These are phyloP conservation scores for Pterula multifida DNA, from an alignment of 1,284 basidiomycete genomes.

Conservation along the genomic window DNA sequence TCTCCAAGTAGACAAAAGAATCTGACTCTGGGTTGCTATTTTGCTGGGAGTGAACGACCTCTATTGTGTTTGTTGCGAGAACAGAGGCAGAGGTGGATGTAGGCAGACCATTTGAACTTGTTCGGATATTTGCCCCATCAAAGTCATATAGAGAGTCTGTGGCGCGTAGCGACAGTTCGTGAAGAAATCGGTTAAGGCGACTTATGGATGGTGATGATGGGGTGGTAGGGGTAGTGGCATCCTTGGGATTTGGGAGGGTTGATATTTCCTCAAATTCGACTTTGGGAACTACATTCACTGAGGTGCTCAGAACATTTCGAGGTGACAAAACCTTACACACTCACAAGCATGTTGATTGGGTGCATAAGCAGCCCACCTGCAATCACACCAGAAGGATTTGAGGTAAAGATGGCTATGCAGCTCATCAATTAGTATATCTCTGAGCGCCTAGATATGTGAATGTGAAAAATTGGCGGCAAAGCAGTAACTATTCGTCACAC, in stretches of 20 bases:
- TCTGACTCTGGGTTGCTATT: slow-evolving; percentile 86
- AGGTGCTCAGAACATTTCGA: slow-evolving; percentile 4
- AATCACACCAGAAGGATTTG: slow-evolving; percentile 93
- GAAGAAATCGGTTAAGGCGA: slow-evolving; percentile 55
- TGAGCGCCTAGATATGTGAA: slow-evolving; percentile 48
- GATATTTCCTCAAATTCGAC: slow-evolving; percentile 40
- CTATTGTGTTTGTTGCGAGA: slow-evolving; percentile 11
- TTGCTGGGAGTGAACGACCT: slow-evolving; percentile 12
- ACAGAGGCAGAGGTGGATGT: slow-evolving; percentile 13
- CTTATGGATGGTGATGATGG: slow-evolving; percentile 27
- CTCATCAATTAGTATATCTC: slow-evolving; percentile 92
- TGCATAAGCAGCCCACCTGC: slow-evolving; percentile 79
- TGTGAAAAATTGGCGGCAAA: not conserved
- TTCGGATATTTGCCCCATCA: not conserved
- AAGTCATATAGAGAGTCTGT: slow-evolving; percentile 59
- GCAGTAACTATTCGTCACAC: slow-evolving; percentile 14
- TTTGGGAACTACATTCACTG: slow-evolving; percentile 32
- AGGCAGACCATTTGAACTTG: not conserved
- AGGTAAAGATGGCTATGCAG: slow-evolving; percentile 96
- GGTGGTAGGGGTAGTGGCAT: slow-evolving; percentile 20
- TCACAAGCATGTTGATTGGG: slow-evolving; percentile 71
- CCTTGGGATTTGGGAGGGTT: slow-evolving; percentile 15
- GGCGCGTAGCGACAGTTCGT: slow-evolving; percentile 60
- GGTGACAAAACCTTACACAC: slow-evolving; percentile 16
- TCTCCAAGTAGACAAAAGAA: slow-evolving; percentile 92